Evolutionary conservation across 495 filamentous ascomycete genomes (phyloP), one percentile per base, ranked within the genome.

Genomic region (Tirmania nivea): DNA sequence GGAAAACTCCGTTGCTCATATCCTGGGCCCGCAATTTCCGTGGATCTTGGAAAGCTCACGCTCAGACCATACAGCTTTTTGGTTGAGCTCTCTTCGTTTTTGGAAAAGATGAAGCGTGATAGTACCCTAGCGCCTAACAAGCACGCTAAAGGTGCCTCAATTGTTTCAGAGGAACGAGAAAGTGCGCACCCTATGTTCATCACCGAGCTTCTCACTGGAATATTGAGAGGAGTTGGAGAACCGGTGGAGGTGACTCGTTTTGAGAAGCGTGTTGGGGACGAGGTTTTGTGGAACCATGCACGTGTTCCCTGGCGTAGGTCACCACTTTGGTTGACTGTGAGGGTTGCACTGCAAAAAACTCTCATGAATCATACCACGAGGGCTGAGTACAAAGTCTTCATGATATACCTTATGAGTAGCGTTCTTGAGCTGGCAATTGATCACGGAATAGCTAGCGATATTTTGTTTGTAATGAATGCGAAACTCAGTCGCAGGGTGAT

Each of bases 191-290:
- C 79, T 0, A 66, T 64, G 20, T 67, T 82, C 17, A 66, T 81
- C n/a, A 78, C 75, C 0, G 72, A 76, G 34, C 62, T 79, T 50
- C 59, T 84, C 8, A 67, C 66, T 3, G 67, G 67, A 0, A 60
- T 75, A 21, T 54, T 84, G 8, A 56, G 60, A 4, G 70, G 69
- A 5, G 49, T 71, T 2, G 76, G 74, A 1, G 17, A 37, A 0
- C 55, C 55, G 7, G 49, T 62, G 0, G 52, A 65, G 0, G 61
- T 66, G 0, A 3, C 51, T 6, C 64, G 67, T 1, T 67, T 81
- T 7, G 50, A 55, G 16, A 84, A 83, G 58, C 68, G 72, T 50
- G 80, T 74, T 14, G 69, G 76, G 9, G 78, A 84, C 52, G 76
- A 81, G 25, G 73, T 80, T 1, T 45, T 74, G 21, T 81, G 71